phyloP scores from a whole-genome alignment of 78 protist species.

The Polysphondylium violaceum region DNA sequence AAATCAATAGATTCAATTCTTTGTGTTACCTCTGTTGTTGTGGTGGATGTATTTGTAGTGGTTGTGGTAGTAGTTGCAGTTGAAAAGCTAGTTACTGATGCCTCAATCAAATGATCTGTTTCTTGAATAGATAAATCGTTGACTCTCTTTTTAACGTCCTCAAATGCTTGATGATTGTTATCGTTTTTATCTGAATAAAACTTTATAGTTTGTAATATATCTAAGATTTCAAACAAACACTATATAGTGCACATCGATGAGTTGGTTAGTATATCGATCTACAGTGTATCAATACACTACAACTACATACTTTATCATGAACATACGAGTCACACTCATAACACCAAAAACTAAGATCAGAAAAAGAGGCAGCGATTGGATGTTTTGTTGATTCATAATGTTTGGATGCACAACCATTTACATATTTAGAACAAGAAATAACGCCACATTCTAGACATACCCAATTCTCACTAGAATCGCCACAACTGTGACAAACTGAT shows the following conservation, averaged over 20 bases:
- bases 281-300: neutral
- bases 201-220: neutral
- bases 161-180: neutral
- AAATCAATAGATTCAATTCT: neutral
- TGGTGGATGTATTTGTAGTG: neutral
- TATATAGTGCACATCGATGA: neutral
- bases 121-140: neutral
- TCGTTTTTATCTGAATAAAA: conserved; percentile 3
- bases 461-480: conserved; percentile 69
- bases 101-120: neutral
- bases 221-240: neutral
- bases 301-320: neutral
- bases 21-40: neutral
- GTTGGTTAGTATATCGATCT: too few relatives aligned
- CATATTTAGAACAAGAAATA: conserved; percentile 63
- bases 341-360: conserved; percentile 68
- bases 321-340: conserved; percentile 53
- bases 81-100: neutral
- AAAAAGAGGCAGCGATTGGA: conserved; percentile 55
- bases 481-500: conserved; percentile 25
- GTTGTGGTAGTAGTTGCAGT: neutral
- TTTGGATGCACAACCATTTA: conserved; percentile 36
- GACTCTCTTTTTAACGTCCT: neutral
- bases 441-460: conserved; percentile 59
- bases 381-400: conserved; percentile 41